A percentile compares a stretch with the other conserved stretches of the same genome.
Evolutionary conservation across 495 filamentous ascomycete genomes (phyloP).

Genomic region (Staphylotrichum longicolle): DNA sequence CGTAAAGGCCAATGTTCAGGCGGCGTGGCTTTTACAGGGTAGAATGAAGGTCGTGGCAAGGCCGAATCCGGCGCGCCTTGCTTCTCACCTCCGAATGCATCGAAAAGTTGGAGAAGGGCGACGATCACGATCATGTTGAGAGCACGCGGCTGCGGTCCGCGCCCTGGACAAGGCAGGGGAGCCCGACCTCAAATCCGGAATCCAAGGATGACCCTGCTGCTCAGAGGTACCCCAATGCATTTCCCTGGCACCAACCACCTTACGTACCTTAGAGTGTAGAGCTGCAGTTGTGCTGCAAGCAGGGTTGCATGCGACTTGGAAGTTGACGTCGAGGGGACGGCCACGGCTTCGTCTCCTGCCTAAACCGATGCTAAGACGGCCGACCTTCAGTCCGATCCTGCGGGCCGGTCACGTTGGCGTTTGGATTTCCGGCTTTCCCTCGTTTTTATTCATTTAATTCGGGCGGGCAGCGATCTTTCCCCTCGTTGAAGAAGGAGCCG

Average conservation of each 20-base stretch:
- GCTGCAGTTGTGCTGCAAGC: conserved; percentile 13
- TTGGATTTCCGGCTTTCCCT: too few relatives aligned
- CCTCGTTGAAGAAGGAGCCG: too few relatives aligned
- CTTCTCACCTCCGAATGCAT: neutral
- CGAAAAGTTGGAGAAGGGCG: neutral
- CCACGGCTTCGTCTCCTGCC: conserved; percentile 15
- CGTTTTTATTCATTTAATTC: too few relatives aligned
- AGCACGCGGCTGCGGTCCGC: neutral
- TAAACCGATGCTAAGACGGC: conserved; percentile 16
- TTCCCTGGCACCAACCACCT: neutral
- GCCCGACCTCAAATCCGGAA: conserved; percentile 1
- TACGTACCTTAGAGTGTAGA: neutral
- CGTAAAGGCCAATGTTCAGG: too few relatives aligned
- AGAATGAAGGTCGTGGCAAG: neutral
- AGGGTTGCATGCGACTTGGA: conserved; percentile 7
- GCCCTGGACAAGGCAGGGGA: neutral
- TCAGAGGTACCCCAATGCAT: neutral
- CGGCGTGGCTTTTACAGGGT: too few relatives aligned
- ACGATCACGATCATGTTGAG: conserved; percentile 1
- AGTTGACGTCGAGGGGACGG: neutral
- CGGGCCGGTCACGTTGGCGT: too few relatives aligned
- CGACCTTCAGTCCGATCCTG: conserved; percentile 16
- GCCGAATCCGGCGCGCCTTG: neutral
- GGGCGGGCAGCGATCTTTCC: too few relatives aligned
- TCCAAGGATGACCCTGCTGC: neutral